Evolutionary conservation across 495 filamentous ascomycete genomes (phyloP).

Genomic region (Darksidea phi): DNA sequence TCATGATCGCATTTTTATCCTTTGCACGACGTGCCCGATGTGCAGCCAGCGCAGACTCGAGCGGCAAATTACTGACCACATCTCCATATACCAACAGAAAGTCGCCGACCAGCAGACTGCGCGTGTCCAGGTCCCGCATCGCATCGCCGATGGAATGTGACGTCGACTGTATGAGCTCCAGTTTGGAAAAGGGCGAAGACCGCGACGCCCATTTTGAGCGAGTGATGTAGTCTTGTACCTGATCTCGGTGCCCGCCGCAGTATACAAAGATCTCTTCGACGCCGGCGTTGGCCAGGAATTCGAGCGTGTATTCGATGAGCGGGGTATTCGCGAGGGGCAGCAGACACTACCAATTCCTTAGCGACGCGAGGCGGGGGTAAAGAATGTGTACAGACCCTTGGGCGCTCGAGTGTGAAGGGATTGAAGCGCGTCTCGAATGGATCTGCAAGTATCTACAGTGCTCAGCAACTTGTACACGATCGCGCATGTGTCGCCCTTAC

Average conservation of each 20-base stretch:
- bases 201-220: slow-evolving; percentile 64
- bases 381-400: slow-evolving; percentile 64
- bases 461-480: background rate
- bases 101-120: slow-evolving; percentile 80
- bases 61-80: slow-evolving; percentile 83
- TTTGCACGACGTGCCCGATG: slow-evolving; percentile 78
- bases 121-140: slow-evolving; percentile 88
- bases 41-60: slow-evolving; percentile 72
- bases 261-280: slow-evolving; percentile 92
- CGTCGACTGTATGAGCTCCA: slow-evolving; percentile 83
- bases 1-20: slow-evolving; percentile 98
- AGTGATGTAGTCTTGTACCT: slow-evolving; percentile 79
- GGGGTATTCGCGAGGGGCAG: slow-evolving; percentile 91
- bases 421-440: slow-evolving; percentile 88
- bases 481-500: slow-evolving; percentile 49
- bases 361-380: background rate
- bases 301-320: slow-evolving; percentile 94
- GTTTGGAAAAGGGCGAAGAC: slow-evolving; percentile 78
- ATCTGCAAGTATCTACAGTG: slow-evolving; percentile 67
- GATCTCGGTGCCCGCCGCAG: slow-evolving; percentile 82
- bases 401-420: slow-evolving; percentile 84
- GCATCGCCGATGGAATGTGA: slow-evolving; percentile 90
- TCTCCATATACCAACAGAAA: slow-evolving; percentile 93
- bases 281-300: slow-evolving; percentile 91
- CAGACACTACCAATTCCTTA: slow-evolving; percentile 65